phyloP scores from a whole-genome alignment of 352 stramenopile species.

The Phytophthora pluvialis region DNA sequence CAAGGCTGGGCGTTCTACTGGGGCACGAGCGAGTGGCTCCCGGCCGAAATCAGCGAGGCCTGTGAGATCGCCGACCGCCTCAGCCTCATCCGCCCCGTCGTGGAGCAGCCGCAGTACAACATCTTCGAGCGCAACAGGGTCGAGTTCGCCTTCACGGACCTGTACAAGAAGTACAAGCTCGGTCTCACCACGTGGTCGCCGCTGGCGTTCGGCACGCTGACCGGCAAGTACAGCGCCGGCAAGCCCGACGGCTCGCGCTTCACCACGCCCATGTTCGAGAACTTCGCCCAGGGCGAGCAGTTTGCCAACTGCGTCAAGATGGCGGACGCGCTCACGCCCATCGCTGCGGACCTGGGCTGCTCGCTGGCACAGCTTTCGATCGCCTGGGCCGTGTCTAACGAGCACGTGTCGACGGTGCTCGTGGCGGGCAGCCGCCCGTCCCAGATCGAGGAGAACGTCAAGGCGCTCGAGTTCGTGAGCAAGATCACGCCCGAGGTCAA shows the following conservation, averaged over 20 bases:
- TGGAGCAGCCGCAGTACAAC: slow-evolving; percentile 65
- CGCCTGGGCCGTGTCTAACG: slow-evolving; percentile 11
- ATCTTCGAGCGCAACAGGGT: slow-evolving; percentile 45
- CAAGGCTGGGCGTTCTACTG: not conserved
- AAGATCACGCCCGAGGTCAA: slow-evolving; percentile 15
- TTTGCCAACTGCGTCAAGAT: slow-evolving; percentile 3
- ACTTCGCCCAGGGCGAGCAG: not conserved
- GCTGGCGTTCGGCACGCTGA: slow-evolving; percentile 10
- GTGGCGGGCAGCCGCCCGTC: slow-evolving; percentile 10
- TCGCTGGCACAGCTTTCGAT: slow-evolving; percentile 13
- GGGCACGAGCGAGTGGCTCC: slow-evolving; percentile 12
- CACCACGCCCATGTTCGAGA: not conserved
- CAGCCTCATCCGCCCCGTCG: slow-evolving; percentile 27
- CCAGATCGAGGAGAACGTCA: slow-evolving; percentile 17
- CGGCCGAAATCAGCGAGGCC: slow-evolving; percentile 5
- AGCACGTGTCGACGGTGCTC: slow-evolving; percentile 15
- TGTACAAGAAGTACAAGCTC: slow-evolving; percentile 35
- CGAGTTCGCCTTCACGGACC: slow-evolving; percentile 50
- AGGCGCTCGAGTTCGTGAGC: slow-evolving; percentile 6
- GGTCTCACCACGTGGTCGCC: slow-evolving; percentile 4
- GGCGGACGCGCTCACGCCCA: slow-evolving; percentile 7
- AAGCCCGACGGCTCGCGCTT: slow-evolving; percentile 1
- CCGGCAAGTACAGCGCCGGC: slow-evolving; percentile 12
- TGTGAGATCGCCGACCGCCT: slow-evolving; percentile 16
- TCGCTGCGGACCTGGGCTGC: slow-evolving; percentile 2